These are phyloP conservation scores for Goniomonas avonlea DNA, from an alignment of 78 protist genomes.

Conservation along the genomic window DNA sequence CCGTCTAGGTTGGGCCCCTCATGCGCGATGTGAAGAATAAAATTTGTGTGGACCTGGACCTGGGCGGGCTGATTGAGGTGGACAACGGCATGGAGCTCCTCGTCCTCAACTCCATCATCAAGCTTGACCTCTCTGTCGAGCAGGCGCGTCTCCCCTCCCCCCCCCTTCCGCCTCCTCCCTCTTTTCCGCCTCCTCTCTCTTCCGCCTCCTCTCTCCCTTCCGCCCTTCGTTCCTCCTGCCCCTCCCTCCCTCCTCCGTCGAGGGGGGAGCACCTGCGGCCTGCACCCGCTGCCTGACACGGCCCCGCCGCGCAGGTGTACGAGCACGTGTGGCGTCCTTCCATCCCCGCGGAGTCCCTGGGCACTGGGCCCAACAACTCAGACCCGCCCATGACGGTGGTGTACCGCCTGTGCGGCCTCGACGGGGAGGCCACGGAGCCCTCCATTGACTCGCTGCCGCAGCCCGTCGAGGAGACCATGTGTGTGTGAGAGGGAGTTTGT, in stretches of 20 bases:
- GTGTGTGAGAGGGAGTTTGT: too few species aligned
- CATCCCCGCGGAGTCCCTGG: background rate
- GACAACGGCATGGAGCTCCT: slow-evolving; percentile 87
- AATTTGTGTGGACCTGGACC: slow-evolving; percentile 55
- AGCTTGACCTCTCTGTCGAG: slow-evolving; percentile 70
- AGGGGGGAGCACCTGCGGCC: too few species aligned
- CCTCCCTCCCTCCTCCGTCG: too few species aligned
- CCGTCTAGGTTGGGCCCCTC: slow-evolving; percentile 63
- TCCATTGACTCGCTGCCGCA: slow-evolving; percentile 11
- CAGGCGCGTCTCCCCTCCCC: background rate
- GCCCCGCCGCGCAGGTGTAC: slow-evolving; percentile 60
- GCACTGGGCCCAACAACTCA: too few species aligned
- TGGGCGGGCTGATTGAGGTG: slow-evolving; percentile 38
- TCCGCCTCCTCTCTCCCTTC: too few species aligned
- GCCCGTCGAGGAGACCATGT: too few species aligned
- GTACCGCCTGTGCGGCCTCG: slow-evolving; percentile 24
- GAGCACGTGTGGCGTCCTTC: slow-evolving; percentile 65
- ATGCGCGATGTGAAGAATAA: slow-evolving; percentile 82
- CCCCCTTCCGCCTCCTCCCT: slow-evolving; percentile 5
- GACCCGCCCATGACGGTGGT: slow-evolving; percentile 5
- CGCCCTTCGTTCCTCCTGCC: too few species aligned
- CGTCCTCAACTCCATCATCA: slow-evolving; percentile 67
- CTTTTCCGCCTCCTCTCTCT: too few species aligned
- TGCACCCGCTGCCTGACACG: too few species aligned
- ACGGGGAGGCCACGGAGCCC: slow-evolving; percentile 43